A percentile compares a stretch with the other conserved stretches of the same genome.
These are phyloP conservation scores for Flaveria brownii DNA, from an alignment of 129 eudicot species.

Conservation along the genomic window DNA sequence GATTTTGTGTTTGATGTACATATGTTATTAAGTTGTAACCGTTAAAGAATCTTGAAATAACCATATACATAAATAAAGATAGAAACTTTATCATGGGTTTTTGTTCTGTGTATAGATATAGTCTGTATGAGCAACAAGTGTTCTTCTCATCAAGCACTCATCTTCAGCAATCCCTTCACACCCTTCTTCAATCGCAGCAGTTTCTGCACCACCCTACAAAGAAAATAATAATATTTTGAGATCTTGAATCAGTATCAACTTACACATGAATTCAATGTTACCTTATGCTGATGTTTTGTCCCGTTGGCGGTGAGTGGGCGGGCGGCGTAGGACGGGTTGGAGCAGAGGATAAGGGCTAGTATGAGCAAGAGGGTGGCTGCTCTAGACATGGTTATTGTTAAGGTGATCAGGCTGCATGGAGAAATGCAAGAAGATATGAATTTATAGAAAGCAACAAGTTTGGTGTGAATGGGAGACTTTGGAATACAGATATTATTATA, in stretches of 20 bases:
- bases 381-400: conserved; percentile 30
- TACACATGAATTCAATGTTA: conserved; percentile 19
- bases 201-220: conserved; percentile 27
- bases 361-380: conserved; percentile 34
- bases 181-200: conserved; percentile 26
- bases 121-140: conserved; percentile 53
- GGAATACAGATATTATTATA: not conserved
- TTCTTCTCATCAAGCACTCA: conserved; percentile 57
- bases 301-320: conserved; percentile 28
- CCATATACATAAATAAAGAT: conserved; percentile 37
- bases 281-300: conserved; percentile 26
- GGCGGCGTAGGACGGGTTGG: conserved; percentile 29
- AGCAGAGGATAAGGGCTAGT: conserved; percentile 35
- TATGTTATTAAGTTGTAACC: conserved; percentile 6
- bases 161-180: conserved; percentile 45
- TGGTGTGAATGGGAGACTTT: conserved; percentile 30
- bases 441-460: conserved; percentile 26
- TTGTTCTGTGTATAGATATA: conserved; percentile 56
- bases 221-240: not conserved
- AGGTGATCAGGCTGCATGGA: not conserved
- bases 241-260: too few species aligned
- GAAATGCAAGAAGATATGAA: conserved; percentile 14
- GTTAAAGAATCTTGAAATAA: conserved; percentile 23
- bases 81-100: conserved; percentile 38
- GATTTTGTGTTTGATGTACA: not conserved